These are phyloP conservation scores for Claviceps africana DNA, from an alignment of 2,329 filamentous ascomycete genomes.

Conservation along the genomic window DNA sequence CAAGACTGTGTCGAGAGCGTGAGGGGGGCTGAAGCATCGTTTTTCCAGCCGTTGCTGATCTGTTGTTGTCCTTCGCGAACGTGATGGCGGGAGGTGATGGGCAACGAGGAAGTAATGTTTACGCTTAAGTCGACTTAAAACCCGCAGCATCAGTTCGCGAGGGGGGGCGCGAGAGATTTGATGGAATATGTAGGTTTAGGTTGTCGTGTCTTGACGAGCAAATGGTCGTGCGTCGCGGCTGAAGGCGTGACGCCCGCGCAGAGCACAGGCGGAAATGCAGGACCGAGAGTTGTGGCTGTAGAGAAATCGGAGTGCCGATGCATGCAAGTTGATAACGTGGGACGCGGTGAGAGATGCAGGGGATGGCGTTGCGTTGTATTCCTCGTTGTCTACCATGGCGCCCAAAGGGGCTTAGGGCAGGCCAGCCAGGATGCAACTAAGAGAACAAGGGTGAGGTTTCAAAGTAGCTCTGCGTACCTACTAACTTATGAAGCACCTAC, in stretches of 20 bases:
- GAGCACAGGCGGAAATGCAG: neutral
- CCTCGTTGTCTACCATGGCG: conserved; percentile 13
- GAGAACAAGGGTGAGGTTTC: too few species aligned
- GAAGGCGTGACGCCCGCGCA: too few species aligned
- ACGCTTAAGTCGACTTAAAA: neutral
- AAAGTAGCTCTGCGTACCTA: too few species aligned
- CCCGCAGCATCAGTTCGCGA: neutral
- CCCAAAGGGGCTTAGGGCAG: conserved; percentile 16
- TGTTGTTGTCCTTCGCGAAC: neutral
- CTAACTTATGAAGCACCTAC: too few species aligned
- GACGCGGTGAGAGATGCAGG: conserved; percentile 15
- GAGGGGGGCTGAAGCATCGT: conserved; percentile 6
- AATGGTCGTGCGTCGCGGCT: too few species aligned
- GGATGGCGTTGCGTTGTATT: neutral
- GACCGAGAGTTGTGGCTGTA: neutral
- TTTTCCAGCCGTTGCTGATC: neutral
- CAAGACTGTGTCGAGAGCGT: conserved; percentile 4
- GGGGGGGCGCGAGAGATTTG: neutral
- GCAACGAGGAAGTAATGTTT: neutral
- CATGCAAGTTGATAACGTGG: conserved; percentile 7
- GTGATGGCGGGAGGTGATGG: neutral
- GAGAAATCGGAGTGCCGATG: conserved; percentile 1
- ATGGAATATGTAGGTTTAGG: neutral
- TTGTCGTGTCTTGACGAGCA: neutral
- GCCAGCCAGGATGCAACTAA: neutral